Evolutionary conservation across 2,329 filamentous ascomycete genomes (phyloP).

Genomic region (Alternaria novae-zelandiae): DNA sequence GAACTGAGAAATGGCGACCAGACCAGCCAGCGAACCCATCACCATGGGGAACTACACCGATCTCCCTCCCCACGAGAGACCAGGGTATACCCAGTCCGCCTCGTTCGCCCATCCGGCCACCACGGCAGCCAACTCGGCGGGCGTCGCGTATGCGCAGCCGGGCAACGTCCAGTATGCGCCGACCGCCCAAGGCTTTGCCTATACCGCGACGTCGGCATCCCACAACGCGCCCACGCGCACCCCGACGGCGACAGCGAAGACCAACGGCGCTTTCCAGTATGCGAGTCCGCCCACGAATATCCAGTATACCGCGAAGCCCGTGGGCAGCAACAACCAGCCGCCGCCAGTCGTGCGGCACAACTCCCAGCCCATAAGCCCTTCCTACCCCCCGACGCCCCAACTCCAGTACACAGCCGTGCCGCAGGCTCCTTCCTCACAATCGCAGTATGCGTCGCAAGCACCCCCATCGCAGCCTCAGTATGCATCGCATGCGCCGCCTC

Average conservation of each 20-base stretch:
- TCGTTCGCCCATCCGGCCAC: slow-evolving; percentile 19
- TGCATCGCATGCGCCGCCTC: slow-evolving; percentile 24
- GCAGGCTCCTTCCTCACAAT: slow-evolving; percentile 12
- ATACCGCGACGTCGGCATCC: slow-evolving; percentile 33
- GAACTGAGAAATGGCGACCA: slow-evolving; percentile 43
- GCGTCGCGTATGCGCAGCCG: slow-evolving; percentile 30
- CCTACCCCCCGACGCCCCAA: slow-evolving; percentile 20
- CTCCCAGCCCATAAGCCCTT: slow-evolving; percentile 27
- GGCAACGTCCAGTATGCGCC: slow-evolving; percentile 42
- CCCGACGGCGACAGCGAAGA: slow-evolving; percentile 17
- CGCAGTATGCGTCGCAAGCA: slow-evolving; percentile 32
- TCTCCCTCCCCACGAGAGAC: slow-evolving; percentile 53
- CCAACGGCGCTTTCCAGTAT: slow-evolving; percentile 46
- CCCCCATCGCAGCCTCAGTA: slow-evolving; percentile 18
- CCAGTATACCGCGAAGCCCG: slow-evolving; percentile 52
- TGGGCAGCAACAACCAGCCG: slow-evolving; percentile 29
- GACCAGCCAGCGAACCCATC: slow-evolving; percentile 40
- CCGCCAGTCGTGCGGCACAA: slow-evolving; percentile 37
- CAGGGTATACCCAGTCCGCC: slow-evolving; percentile 39
- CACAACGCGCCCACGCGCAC: slow-evolving; percentile 30
- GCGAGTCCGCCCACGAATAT: slow-evolving; percentile 50
- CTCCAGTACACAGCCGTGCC: slow-evolving; percentile 6
- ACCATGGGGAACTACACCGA: slow-evolving; percentile 55
- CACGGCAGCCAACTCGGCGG: slow-evolving; percentile 18
- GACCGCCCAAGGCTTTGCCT: slow-evolving; percentile 33